Evolutionary conservation across 1,139 yeast genomes (phyloP), one percentile per base, ranked within the genome.

Genomic region (Ashbya aceris): DNA sequence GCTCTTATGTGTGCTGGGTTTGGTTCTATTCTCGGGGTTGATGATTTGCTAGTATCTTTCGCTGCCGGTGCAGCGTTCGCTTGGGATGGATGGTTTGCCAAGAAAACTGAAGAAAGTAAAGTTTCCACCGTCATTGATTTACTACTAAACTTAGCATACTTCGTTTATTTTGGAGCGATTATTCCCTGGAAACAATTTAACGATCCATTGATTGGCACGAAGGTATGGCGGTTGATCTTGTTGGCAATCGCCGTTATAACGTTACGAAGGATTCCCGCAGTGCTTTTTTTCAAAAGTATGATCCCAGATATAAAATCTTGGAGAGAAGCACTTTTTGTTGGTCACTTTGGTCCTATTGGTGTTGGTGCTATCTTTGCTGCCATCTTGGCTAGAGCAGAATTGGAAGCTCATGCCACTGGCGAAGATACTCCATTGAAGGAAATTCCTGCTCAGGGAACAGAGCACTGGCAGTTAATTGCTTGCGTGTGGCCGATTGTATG

Each of bases 281-380:
- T 89, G 37, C 58, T 89, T 41, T 74, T 77, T 1, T 67, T 85
- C 43, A 85, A 85, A 56, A 86, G 89, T 0, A 60, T 89, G 11
- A 82, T 85, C n/a, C 96, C 97, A 0, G 97, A 89, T 61, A 77
- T 91, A 36, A 79, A 85, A 53, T 78, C 91, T 30, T 89, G 97
- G 96, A 76, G 95, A 63, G 97, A 91, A 59, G 96, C 96, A 0
- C 59, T 91, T 7, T 87, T 91, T 58, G 89, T 95, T 62, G 97
- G 97, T 17, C 97, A 91, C 66, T 91, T 91, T 62, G 98, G 98
- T 37, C 98, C 98, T 8, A 86, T 91, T 59, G 98, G 98, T 43
- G 98, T 91, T 8, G 97, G 97, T 49, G 97, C 97, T 1, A 76
- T 91, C 14, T 91, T 85, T 65, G 95, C 95, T 14, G 79, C 89